Evolutionary conservation across 176 grass and related monocot species (phyloP), one percentile per base, ranked within the genome.

Genomic region (Hordeum marinum): DNA sequence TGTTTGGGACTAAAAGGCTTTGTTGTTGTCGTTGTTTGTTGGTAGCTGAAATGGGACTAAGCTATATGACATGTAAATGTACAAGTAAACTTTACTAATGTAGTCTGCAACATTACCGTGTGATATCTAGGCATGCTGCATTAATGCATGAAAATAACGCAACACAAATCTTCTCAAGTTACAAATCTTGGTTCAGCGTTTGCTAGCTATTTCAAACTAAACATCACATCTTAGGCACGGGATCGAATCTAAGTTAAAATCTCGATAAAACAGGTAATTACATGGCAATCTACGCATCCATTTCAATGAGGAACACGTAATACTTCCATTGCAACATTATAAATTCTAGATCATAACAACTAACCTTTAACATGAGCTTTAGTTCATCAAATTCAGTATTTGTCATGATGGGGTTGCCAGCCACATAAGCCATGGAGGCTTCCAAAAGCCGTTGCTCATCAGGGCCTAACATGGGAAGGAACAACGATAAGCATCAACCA

Each of bases 371-470:
- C 86, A 50, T 90, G 82, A 93, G 52, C 64, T 97, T 97, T 71
- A 97, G 77, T 68, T 94, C 82, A 77, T 97, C 90, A 52, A 97
- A 97, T 91, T 97, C 90, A 11, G 84, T 80, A 94, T 97, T 87
- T 21, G 95, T 85, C 85, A 97, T 90, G 66, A 97, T 97, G 78
- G 95, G 90, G 2, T 86, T 94, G 77, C 95, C 95, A 88, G 87
- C 17, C 52, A 85, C 90, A 74, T 97, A 97, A 20, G 92, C 95
- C 88, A 97, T 97, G 36, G 88, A 94, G 68, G 95, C 95, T 87
- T 97, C 95, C 90, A 97, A 91, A 91, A 97, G 71, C 72, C 72
- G 94, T 68, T 97, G 95, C 79, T 97, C 95, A 82, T 97, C 95
- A 15, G 86, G 48, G 72, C 92, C 95, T 97, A 68, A 65, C 10